Evolutionary conservation across 371 early-diverging fungal species (phyloP).

Genomic region (Zopfochytrium polystomum): DNA sequence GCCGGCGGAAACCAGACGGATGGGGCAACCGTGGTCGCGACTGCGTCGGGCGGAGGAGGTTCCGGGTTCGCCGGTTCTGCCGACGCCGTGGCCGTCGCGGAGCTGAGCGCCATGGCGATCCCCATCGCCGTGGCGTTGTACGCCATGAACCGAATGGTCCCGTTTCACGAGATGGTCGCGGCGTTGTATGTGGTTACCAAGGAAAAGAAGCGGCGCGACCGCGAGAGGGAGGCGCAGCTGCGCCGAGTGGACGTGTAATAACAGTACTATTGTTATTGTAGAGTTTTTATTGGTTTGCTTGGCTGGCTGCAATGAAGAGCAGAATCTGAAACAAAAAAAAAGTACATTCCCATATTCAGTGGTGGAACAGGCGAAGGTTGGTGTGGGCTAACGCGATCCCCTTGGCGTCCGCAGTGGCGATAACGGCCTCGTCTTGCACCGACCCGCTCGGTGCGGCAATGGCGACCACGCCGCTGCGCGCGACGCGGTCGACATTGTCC

Average conservation of each 20-base stretch:
- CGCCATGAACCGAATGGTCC: conserved; percentile 34
- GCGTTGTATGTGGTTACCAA: conserved; percentile 14
- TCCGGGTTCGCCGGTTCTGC: background rate
- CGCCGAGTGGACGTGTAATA: no score
- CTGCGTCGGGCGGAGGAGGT: background rate
- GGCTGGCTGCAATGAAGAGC: no score
- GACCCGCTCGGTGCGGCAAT: conserved; percentile 90
- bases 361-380: conserved; percentile 90
- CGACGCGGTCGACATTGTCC: conserved; percentile 89
- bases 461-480: conserved; percentile 80
- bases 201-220: background rate
- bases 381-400: conserved; percentile 84
- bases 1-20: conserved; percentile 5
- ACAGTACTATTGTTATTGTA: no score
- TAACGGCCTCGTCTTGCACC: conserved; percentile 82
- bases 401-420: conserved; percentile 77
- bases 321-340: background rate
- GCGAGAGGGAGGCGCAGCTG: conserved; percentile 3
- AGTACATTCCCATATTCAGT: conserved; percentile 46
- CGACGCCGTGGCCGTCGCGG: conserved; percentile 13
- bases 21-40: background rate
- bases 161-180: conserved; percentile 27
- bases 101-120: conserved; percentile 33
- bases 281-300: no score
- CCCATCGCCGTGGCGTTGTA: conserved; percentile 24